phyloP scores from a whole-genome alignment of 2,329 filamentous ascomycete species.

The Fusarium ramigenum region DNA sequence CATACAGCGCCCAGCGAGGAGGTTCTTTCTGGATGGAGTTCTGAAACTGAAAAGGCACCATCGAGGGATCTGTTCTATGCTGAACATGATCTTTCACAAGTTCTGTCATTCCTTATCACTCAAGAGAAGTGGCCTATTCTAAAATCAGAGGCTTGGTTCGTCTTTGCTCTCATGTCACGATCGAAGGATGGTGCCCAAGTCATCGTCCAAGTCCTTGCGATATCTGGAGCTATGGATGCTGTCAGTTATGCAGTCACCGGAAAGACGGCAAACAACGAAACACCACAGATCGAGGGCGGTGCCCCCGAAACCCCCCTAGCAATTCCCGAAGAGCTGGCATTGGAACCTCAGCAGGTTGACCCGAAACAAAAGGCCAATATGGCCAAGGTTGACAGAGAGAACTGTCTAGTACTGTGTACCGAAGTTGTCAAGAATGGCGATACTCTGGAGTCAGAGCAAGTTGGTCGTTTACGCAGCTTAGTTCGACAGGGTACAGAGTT shows the following conservation, averaged over 20 bases:
- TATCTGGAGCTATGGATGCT: constrained; percentile 53
- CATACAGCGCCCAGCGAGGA: constrained; percentile 53
- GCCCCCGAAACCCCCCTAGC: constrained; percentile 16
- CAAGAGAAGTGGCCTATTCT: constrained; percentile 68
- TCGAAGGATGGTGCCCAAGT: constrained; percentile 59
- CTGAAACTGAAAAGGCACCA: constrained; percentile 12
- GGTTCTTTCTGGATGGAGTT: constrained; percentile 48
- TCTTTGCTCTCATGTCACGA: constrained; percentile 68
- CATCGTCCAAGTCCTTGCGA: constrained; percentile 55
- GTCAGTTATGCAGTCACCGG: constrained; percentile 62
- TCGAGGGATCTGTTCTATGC: constrained; percentile 55
- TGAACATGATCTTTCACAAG: constrained; percentile 53
- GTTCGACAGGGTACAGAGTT: constrained; percentile 61
- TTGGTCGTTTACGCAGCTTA: constrained; percentile 57
- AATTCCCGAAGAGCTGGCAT: constrained; percentile 48
- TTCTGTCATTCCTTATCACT: constrained; percentile 62
- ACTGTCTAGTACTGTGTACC: constrained; percentile 66
- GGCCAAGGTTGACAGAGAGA: constrained; percentile 66
- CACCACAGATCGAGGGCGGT: constrained; percentile 31
- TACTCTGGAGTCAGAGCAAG: constrained; percentile 52
- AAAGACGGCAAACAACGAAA: constrained; percentile 36
- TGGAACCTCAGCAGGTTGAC: constrained; percentile 60
- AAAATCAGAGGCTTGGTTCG: constrained; percentile 69
- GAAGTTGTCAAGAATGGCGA: constrained; percentile 60
- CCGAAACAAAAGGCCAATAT: constrained; percentile 55